phyloP scores from a whole-genome alignment of 2,329 filamentous ascomycete species.

The Chaetothyriales sp. region DNA sequence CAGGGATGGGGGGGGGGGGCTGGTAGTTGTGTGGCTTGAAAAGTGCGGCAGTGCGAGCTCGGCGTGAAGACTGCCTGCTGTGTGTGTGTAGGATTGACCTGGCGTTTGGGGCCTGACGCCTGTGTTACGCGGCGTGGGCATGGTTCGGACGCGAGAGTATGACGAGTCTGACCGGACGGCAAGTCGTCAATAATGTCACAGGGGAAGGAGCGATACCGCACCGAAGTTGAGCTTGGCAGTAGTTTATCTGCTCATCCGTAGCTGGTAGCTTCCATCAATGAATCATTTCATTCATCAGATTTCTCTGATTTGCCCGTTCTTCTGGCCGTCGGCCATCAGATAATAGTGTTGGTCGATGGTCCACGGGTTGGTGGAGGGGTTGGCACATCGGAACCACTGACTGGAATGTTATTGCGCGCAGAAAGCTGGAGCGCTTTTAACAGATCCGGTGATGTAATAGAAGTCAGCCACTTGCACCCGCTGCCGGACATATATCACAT shows the following conservation, averaged over 20 bases:
- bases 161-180: not conserved
- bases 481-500: too few species aligned
- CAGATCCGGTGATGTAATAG: slow-evolving; percentile 13
- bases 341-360: not conserved
- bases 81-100: too few species aligned
- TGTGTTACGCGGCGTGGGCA: too few species aligned
- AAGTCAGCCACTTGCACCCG: too few species aligned
- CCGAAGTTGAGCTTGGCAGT: too few species aligned
- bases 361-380: not conserved
- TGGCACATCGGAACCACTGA: not conserved
- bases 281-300: too few species aligned
- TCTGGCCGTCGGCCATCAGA: too few species aligned
- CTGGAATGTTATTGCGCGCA: not conserved
- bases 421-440: slow-evolving; percentile 8
- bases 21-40: not conserved
- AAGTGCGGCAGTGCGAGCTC: not conserved
- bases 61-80: not conserved
- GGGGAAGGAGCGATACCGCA: too few species aligned
- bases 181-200: not conserved
- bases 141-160: not conserved
- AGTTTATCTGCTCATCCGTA: too few species aligned
- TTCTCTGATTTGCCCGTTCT: too few species aligned
- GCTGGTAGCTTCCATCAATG: too few species aligned
- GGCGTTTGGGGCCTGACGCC: too few species aligned
- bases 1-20: not conserved